Conservation (phyloP, 2,329 filamentous ascomycete genomes). For the Bisporella sp. region DNA sequence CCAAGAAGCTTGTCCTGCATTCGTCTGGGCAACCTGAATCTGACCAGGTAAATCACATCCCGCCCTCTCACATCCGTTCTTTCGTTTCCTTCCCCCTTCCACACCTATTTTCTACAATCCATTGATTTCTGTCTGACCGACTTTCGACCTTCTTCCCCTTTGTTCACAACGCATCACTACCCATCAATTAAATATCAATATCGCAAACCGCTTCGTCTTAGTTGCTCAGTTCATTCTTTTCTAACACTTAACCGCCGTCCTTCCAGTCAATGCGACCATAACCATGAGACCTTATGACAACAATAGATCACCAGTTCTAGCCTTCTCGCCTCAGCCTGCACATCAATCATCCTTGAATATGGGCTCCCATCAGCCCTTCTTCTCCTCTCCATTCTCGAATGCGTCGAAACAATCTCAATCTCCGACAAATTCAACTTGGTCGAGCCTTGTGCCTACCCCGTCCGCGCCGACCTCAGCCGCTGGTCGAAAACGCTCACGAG, state of each 20-base stretch:
- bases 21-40: too few relatives aligned
- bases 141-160: constrained; percentile 11
- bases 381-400: constrained; percentile 21
- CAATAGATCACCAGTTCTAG: constrained; percentile 22
- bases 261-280: not conserved
- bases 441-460: constrained; percentile 14
- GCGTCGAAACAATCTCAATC: constrained; percentile 10
- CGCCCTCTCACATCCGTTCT: not conserved
- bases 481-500: constrained; percentile 70
- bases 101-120: constrained; percentile 1
- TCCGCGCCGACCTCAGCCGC: constrained; percentile 31
- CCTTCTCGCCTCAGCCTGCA: constrained; percentile 21
- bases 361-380: constrained; percentile 13
- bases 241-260: not conserved
- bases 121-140: constrained; percentile 5
- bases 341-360: constrained; percentile 22
- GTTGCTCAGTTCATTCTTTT: not conserved
- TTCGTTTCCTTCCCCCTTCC: constrained; percentile 6
- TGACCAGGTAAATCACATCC: not conserved
- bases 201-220: constrained; percentile 1
- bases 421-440: constrained; percentile 17
- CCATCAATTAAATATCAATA: constrained; percentile 3
- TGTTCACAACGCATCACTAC: constrained; percentile 1
- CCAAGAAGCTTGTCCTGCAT: too few relatives aligned
- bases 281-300: constrained; percentile 23